Conservation (phyloP, 2,329 filamentous ascomycete species). For the Amylocarpus encephaloides region DNA sequence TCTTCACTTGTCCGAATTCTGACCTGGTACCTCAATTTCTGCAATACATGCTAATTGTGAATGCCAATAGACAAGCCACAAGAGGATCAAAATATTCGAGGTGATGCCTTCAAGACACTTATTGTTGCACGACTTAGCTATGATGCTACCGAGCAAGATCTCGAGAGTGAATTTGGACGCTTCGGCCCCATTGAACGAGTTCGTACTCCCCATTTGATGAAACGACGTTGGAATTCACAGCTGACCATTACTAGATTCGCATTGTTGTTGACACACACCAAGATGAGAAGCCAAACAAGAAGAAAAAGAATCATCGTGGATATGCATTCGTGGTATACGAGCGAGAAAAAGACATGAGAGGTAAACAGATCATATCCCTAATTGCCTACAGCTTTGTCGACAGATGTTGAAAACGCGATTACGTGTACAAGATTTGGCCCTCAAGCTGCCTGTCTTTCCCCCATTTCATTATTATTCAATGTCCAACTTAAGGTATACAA, state of each 20-base stretch:
- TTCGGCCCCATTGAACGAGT: slow-evolving; percentile 93
- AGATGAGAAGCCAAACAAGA: slow-evolving; percentile 64
- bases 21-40: slow-evolving; percentile 10
- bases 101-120: slow-evolving; percentile 90
- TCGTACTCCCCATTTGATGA: slow-evolving; percentile 31
- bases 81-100: slow-evolving; percentile 81
- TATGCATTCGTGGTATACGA: slow-evolving; percentile 98
- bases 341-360: slow-evolving; percentile 98
- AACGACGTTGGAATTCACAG: not conserved
- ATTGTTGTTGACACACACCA: slow-evolving; percentile 74
- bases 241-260: slow-evolving; percentile 57
- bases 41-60: slow-evolving; percentile 19
- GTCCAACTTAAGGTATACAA: slow-evolving; percentile 37
- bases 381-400: slow-evolving; percentile 31
- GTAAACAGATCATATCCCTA: slow-evolving; percentile 55
- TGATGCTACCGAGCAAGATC: slow-evolving; percentile 78
- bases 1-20: slow-evolving; percentile 22
- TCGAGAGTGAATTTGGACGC: slow-evolving; percentile 88
- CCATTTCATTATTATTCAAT: slow-evolving; percentile 20
- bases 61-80: slow-evolving; percentile 62
- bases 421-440: slow-evolving; percentile 40
- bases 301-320: slow-evolving; percentile 75
- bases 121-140: slow-evolving; percentile 90
- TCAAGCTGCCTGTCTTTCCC: slow-evolving; percentile 35
- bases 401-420: slow-evolving; percentile 21